These are phyloP conservation scores for Leucocoprinus leucothites DNA, from an alignment of 768 basidiomycete genomes.

Conservation along the genomic window DNA sequence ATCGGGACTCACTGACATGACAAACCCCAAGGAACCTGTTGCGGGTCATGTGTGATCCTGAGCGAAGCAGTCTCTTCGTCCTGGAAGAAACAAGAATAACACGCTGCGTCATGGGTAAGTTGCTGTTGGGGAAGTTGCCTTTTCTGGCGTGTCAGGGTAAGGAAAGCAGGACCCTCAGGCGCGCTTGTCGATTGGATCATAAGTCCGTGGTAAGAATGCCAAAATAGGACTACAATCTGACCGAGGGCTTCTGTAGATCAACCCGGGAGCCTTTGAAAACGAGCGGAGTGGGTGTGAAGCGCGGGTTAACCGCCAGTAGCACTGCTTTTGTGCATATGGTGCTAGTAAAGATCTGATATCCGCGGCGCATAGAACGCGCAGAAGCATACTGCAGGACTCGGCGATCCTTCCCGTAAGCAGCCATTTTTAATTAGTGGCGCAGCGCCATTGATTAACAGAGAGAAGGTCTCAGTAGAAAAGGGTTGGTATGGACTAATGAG, in stretches of 20 bases:
- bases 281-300: neutral
- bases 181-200: neutral
- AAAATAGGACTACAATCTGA: neutral
- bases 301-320: neutral
- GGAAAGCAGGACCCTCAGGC: neutral
- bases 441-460: neutral
- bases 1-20: slow-evolving; percentile 1
- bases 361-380: neutral
- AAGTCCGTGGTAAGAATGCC: slow-evolving; percentile 2
- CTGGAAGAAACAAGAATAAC: neutral
- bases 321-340: neutral
- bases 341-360: neutral
- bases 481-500: neutral
- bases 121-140: neutral
- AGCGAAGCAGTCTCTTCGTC: neutral
- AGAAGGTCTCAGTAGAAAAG: neutral
- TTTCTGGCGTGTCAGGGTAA: neutral
- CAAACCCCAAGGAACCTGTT: neutral
- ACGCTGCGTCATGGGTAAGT: slow-evolving; percentile 3
- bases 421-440: neutral
- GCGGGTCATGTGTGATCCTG: slow-evolving; percentile 10
- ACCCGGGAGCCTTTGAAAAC: neutral
- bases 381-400: neutral
- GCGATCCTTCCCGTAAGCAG: neutral
- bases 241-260: neutral